Base-by-base conservation (phyloP, 192 early-diverging fungal species). In the Coemansia sp. region DNA sequence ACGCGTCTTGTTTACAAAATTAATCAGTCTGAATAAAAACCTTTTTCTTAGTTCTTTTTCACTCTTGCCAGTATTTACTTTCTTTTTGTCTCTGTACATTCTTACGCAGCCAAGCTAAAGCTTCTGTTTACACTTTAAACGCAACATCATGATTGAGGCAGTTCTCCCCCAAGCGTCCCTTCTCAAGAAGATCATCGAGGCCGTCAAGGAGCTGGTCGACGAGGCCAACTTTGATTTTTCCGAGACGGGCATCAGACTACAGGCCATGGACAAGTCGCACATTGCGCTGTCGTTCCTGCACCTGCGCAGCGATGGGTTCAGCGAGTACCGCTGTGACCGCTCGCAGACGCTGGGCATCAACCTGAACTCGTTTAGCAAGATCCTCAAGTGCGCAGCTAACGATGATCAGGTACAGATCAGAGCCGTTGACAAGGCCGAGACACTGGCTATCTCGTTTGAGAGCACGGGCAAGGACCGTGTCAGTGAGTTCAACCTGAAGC, bases 201-300 rank as follows among this genome's bases (percentile, higher is more conserved):
- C 97, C 50, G 84, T 98, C 83, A 99, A 97, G 84, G 97, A 99
- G 67, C 87, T 99, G 58, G 93, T 99, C 63, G 85, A 88, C 22
- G 94, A 98, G 73, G 92, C 89, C 69, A 98, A 98, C 88, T 94
- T 98, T 84, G 96, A 98, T 73, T 98, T 94, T 79, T 90, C 84
- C 57, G 95, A 97, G 73, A 84, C 90, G 32, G 97, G 97, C 68
- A 93, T 99, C 60, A 86, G 89, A 24, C 86, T 99, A 6, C 97
- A 99, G 85, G 94, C 97, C 60, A 99, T 99, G 97, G 95, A 98
- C 83, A 94, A 91, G 85, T 91, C 96, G 24, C 96, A 98, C 77
- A 92, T 98, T n/a, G 93, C 95, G 12, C 85, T 98, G 19, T 94
- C 95, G 14, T 83, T 92, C 32, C 85, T 97, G 50, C 79, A 94